These are phyloP conservation scores for Laetiporus sulphureus DNA, from an alignment of 1,284 basidiomycete genomes.

Conservation along the genomic window DNA sequence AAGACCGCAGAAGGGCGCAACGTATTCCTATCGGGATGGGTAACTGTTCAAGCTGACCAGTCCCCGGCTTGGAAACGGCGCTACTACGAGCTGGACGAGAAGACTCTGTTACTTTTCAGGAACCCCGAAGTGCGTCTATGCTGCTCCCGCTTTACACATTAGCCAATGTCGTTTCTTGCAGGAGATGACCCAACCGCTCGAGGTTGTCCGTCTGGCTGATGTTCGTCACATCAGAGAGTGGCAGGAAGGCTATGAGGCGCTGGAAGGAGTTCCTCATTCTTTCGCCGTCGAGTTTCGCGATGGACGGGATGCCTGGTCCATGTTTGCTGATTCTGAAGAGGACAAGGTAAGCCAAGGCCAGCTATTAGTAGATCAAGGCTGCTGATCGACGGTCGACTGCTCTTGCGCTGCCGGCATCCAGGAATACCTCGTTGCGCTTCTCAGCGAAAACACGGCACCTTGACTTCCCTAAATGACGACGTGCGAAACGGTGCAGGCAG, in stretches of 20 bases:
- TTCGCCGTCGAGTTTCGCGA: slow-evolving; percentile 61
- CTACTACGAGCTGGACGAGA: slow-evolving; percentile 52
- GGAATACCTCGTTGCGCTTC: slow-evolving; percentile 21
- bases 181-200: slow-evolving; percentile 33
- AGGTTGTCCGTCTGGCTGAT: slow-evolving; percentile 42
- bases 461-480: no score
- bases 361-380: no score
- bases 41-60: slow-evolving; percentile 55
- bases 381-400: neutral
- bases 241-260: slow-evolving; percentile 66
- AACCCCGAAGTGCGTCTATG: slow-evolving; percentile 41
- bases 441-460: slow-evolving; percentile 8
- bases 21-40: slow-evolving; percentile 46
- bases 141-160: neutral
- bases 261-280: slow-evolving; percentile 62
- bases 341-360: slow-evolving; percentile 61
- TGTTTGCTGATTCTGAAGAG: slow-evolving; percentile 60
- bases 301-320: slow-evolving; percentile 40
- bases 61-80: slow-evolving; percentile 59
- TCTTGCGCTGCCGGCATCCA: neutral
- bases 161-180: slow-evolving; percentile 7
- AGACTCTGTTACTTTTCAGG: slow-evolving; percentile 44
- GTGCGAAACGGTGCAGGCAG: no score
- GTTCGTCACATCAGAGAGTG: slow-evolving; percentile 52
- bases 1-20: slow-evolving; percentile 23